These are phyloP conservation scores for Pseudozyma tsukubaensis DNA, from an alignment of 1,284 basidiomycete genomes.

Conservation along the genomic window DNA sequence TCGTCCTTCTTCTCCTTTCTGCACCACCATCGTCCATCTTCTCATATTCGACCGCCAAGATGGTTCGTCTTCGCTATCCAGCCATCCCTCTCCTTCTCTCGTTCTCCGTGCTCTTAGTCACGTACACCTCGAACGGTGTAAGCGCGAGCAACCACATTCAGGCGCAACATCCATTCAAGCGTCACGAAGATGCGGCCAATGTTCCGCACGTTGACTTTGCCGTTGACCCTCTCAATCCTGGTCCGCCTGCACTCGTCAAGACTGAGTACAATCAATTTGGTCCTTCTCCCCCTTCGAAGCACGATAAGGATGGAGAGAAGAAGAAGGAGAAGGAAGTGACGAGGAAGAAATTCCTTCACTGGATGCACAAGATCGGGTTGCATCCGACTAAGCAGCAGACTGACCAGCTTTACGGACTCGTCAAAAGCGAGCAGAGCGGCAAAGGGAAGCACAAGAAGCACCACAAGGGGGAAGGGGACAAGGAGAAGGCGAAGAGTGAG, in stretches of 20 bases:
- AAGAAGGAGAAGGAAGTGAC: slow-evolving; percentile 4
- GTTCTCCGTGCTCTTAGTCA: background rate
- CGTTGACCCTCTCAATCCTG: background rate
- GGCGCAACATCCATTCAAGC: slow-evolving; percentile 2
- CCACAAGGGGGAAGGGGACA: background rate
- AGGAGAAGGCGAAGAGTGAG: background rate
- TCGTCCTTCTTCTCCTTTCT: background rate
- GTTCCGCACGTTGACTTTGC: slow-evolving; percentile 9
- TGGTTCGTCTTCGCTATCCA: too few relatives aligned
- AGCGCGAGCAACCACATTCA: background rate
- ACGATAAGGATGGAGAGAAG: slow-evolving; percentile 1
- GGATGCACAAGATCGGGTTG: slow-evolving; percentile 21
- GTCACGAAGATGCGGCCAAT: background rate
- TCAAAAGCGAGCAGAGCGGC: background rate
- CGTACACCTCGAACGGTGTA: background rate
- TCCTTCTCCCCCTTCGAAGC: background rate
- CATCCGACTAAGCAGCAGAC: slow-evolving; percentile 11
- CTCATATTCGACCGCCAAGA: too few relatives aligned
- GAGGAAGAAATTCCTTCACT: slow-evolving; percentile 2
- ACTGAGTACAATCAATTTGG: slow-evolving; percentile 26
- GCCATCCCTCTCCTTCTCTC: background rate
- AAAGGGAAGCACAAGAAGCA: background rate
- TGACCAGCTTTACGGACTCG: slow-evolving; percentile 1
- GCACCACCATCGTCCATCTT: too few relatives aligned
- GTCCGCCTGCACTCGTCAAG: slow-evolving; percentile 1